phyloP scores from a whole-genome alignment of 805 yeast genomes.

The Wickerhamomyces kurtzmanii region DNA sequence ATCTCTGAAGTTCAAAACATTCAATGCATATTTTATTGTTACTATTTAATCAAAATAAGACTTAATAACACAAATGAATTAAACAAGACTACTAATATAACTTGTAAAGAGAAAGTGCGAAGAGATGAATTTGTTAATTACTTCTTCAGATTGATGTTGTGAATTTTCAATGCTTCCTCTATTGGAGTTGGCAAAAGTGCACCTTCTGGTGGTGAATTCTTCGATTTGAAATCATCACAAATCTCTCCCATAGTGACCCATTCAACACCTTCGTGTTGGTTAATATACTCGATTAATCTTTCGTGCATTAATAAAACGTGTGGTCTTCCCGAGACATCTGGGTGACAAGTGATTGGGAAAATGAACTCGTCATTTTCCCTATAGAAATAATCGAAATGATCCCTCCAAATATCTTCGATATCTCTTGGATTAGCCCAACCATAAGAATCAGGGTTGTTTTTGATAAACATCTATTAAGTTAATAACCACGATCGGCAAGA shows the following conservation, averaged over 20 bases:
- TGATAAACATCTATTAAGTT: slow-evolving; percentile 22
- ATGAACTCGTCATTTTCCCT: slow-evolving; percentile 26
- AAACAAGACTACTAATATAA: no score
- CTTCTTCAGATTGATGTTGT: no score
- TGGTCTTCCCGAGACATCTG: slow-evolving; percentile 27
- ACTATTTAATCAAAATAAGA: no score
- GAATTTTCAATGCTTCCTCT: slow-evolving; percentile 4
- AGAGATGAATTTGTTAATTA: no score
- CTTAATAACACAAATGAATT: no score
- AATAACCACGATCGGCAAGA: background rate
- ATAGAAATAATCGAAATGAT: slow-evolving; percentile 27
- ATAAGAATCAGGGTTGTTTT: slow-evolving; percentile 19
- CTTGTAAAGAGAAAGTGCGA: no score
- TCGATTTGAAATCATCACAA: slow-evolving; percentile 20
- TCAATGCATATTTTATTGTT: no score
- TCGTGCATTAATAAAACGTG: slow-evolving; percentile 26
- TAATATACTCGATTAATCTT: slow-evolving; percentile 23
- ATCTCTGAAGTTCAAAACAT: no score
- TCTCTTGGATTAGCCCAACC: slow-evolving; percentile 27
- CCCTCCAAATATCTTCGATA: slow-evolving; percentile 27
- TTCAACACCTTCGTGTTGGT: slow-evolving; percentile 26
- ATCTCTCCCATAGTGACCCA: slow-evolving; percentile 29
- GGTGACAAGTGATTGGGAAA: slow-evolving; percentile 27
- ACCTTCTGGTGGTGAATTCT: slow-evolving; percentile 17
- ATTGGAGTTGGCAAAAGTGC: slow-evolving; percentile 17